Evolutionary conservation across 176 grass and related monocot genomes (phyloP).

Genomic region (maize (Zea mays)): Zm-B73-REFERENCE-NAM-5.0 NC_050104.1:22450501-22451000

Average conservation of each 20-base stretch:
- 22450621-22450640: slow-evolving; percentile 85
- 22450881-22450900: slow-evolving; percentile 7
- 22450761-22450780: slow-evolving; percentile 86
- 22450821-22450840: slow-evolving; percentile 95
- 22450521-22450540: slow-evolving; percentile 73
- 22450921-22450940: neutral
- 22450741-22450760: slow-evolving; percentile 95
- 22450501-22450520: slow-evolving; percentile 43
- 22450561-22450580: slow-evolving; percentile 65
- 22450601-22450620: slow-evolving; percentile 46
- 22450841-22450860: slow-evolving; percentile 92
- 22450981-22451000: slow-evolving; percentile 99
- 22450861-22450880: slow-evolving; percentile 99
- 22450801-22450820: slow-evolving; percentile 95
- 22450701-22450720: slow-evolving; percentile 90
- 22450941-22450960: slow-evolving; percentile 6
- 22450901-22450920: slow-evolving; percentile 1
- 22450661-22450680: slow-evolving; percentile 91
- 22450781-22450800: slow-evolving; percentile 85
- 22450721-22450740: slow-evolving; percentile 94
- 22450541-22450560: slow-evolving; percentile 86
- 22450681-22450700: slow-evolving; percentile 95
- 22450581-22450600: slow-evolving; percentile 31
- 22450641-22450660: slow-evolving; percentile 94
- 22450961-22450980: slow-evolving; percentile 23